Percentiles rank a stretch among this genome's conserved stretches.
Conservation (phyloP, 352 stramenopile species). For the Pythium rhizo-oryzae region DNA sequence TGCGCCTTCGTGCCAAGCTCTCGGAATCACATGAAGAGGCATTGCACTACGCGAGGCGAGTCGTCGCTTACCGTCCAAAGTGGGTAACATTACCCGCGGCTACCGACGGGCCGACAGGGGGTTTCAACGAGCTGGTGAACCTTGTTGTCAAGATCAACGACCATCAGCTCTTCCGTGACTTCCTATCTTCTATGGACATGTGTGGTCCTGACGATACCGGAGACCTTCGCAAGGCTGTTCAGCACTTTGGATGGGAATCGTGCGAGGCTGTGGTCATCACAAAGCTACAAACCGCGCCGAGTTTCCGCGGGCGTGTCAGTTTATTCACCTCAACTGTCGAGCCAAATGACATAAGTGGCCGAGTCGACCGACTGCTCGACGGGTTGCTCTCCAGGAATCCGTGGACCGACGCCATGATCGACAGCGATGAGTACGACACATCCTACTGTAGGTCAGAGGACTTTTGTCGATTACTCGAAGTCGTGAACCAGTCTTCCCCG, state of each 20-base stretch:
- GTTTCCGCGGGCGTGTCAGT: not conserved
- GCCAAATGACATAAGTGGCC: not conserved
- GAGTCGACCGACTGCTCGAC: not conserved
- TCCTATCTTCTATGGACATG: not conserved
- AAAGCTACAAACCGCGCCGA: not conserved
- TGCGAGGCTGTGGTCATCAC: not conserved
- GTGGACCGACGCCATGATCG: not conserved
- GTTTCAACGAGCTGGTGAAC: not conserved
- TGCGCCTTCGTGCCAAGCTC: not conserved
- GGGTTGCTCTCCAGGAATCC: not conserved
- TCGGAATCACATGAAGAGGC: not conserved
- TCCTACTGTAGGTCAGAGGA: not conserved
- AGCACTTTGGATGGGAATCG: not conserved
- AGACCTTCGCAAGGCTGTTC: not conserved
- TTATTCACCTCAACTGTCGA: not conserved
- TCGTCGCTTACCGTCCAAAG: not conserved
- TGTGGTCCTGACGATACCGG: not conserved
- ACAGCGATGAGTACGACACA: too few relatives aligned
- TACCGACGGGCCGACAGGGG: too few relatives aligned
- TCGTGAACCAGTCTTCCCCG: not conserved
- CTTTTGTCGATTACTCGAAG: not conserved
- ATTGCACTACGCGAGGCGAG: not conserved
- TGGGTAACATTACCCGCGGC: not conserved
- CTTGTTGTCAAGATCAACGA: not conserved
- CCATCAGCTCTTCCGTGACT: not conserved